Conservation (phyloP, 208 protist species). For the Novymonas esmeraldas region DNA sequence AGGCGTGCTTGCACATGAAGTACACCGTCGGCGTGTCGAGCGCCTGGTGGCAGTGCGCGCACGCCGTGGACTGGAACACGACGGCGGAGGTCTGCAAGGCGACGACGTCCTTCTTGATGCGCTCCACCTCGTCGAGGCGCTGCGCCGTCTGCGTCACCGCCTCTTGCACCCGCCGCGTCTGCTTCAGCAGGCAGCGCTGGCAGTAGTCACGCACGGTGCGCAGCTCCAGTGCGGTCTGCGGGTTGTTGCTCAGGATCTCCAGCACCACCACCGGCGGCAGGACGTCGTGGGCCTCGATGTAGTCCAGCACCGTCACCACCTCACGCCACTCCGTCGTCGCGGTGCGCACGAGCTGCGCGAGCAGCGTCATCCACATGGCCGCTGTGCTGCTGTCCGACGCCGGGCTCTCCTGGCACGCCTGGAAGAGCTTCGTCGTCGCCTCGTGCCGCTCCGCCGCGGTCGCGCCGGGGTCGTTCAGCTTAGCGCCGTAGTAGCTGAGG, state of each 20-base stretch:
- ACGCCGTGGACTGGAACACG: constrained; percentile 89
- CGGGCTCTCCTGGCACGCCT: constrained; percentile 48
- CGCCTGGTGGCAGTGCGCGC: constrained; percentile 70
- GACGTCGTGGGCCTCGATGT: constrained; percentile 87
- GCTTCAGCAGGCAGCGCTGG: constrained; percentile 50
- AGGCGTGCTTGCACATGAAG: constrained; percentile 95
- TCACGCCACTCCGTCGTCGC: constrained; percentile 41
- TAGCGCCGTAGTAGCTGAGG: constrained; percentile 90
- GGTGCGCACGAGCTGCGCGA: constrained; percentile 80
- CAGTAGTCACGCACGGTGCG: constrained; percentile 90
- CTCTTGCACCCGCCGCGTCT: constrained; percentile 23
- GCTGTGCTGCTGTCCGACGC: constrained; percentile 5
- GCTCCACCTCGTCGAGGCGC: constrained; percentile 45
- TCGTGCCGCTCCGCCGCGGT: constrained; percentile 26
- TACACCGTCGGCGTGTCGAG: constrained; percentile 95
- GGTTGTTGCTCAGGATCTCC: constrained; percentile 73
- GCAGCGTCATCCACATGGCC: constrained; percentile 92
- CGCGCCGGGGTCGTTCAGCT: constrained; percentile 51
- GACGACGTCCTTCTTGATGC: constrained; percentile 72
- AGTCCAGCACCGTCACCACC: constrained; percentile 54
- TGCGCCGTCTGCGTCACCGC: constrained; percentile 24
- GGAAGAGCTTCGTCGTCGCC: constrained; percentile 51
- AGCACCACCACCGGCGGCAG: constrained; percentile 93
- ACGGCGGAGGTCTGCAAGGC: constrained; percentile 70
- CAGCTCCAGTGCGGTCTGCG: constrained; percentile 55